Percentiles rank a stretch among this genome's conserved stretches.
These are phyloP conservation scores for Ustilago tritici DNA, from an alignment of 1,284 basidiomycete species.

Conservation along the genomic window DNA sequence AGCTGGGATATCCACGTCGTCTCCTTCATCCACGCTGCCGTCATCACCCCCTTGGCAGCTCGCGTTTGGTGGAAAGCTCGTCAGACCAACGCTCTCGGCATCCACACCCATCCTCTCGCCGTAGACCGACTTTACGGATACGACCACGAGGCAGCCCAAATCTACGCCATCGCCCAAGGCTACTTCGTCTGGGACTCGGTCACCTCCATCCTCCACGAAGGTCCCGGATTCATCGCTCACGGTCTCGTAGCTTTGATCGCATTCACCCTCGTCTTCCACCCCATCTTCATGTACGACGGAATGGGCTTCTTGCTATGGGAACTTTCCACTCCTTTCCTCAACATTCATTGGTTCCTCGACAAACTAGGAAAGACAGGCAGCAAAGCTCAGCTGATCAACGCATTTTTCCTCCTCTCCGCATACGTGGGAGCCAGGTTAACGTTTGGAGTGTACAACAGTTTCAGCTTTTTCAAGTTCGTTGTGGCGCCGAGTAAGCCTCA, in stretches of 20 bases:
- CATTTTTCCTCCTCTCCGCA: constrained; percentile 62
- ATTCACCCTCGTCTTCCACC: constrained; percentile 65
- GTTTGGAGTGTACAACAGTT: constrained; percentile 69
- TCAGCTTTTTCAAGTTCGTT: constrained; percentile 61
- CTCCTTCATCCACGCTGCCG: constrained; percentile 56
- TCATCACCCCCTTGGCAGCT: constrained; percentile 59
- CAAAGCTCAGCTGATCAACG: constrained; percentile 69
- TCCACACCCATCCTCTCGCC: constrained; percentile 41
- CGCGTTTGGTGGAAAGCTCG: constrained; percentile 55
- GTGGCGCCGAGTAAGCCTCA: constrained; percentile 57
- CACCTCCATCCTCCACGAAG: constrained; percentile 67
- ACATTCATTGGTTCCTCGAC: constrained; percentile 71
- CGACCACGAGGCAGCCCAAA: constrained; percentile 52
- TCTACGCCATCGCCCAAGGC: constrained; percentile 65
- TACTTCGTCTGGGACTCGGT: constrained; percentile 69
- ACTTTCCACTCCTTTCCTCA: constrained; percentile 70
- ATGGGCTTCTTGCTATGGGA: constrained; percentile 70
- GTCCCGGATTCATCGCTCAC: constrained; percentile 70
- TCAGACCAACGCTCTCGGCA: constrained; percentile 45
- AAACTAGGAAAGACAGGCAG: constrained; percentile 70
- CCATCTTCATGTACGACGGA: constrained; percentile 70
- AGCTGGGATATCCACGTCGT: constrained; percentile 70
- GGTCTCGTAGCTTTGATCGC: constrained; percentile 67
- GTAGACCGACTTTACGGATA: constrained; percentile 66
- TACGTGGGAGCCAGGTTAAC: constrained; percentile 69